Evolutionary conservation across 768 basidiomycete genomes (phyloP), one percentile per base, ranked within the genome.

Genomic region (Fistulinella prunicolor): DNA sequence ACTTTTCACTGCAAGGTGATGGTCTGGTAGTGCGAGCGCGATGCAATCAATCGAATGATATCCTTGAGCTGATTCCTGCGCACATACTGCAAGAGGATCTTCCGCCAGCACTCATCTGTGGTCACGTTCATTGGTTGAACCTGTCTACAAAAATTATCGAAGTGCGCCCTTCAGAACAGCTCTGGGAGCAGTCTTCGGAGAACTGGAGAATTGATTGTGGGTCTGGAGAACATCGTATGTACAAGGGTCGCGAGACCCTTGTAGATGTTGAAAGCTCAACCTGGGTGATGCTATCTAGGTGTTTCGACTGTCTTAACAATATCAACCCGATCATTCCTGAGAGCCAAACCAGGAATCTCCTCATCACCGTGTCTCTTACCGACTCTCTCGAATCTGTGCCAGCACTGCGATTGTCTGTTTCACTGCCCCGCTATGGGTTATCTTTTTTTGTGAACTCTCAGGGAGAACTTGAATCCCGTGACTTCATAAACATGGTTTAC

Each of bases 401-500:
- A 2, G 20, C 20, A 4, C 21, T 9, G 16, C 42, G 16, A 22
- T 39, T n/a, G 1, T 55, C 44, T 7, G 51, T 72, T 29, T 45
- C 61, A 1, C 55, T 78, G 8, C 73, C 71, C 29, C 63, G 66
- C 2, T 68, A 66, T 32, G 50, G 62, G 4, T 50, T 78, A 14
- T 57, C 64, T 3, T 78, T 78, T 42, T 65, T 68, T 38, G 32
- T 72, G 19, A 65, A 66, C n/a, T 10, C 24, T 0, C 4, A 24
- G 1, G 49, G 52, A 21, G 49, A 60, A 8, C 53, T 78, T 7
- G 66, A 76, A 47, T 75, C 69, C 21, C 48, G 42, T 10, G 73
- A 73, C 39, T 59, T 73, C 38, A 64, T 63, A 6, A 60, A 59
- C 17, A 74, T 73, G 63, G 55, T 71, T 16, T 57, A 76, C 9